These are phyloP conservation scores for Lentinula lateritia DNA, from an alignment of 768 basidiomycete genomes.

Conservation along the genomic window DNA sequence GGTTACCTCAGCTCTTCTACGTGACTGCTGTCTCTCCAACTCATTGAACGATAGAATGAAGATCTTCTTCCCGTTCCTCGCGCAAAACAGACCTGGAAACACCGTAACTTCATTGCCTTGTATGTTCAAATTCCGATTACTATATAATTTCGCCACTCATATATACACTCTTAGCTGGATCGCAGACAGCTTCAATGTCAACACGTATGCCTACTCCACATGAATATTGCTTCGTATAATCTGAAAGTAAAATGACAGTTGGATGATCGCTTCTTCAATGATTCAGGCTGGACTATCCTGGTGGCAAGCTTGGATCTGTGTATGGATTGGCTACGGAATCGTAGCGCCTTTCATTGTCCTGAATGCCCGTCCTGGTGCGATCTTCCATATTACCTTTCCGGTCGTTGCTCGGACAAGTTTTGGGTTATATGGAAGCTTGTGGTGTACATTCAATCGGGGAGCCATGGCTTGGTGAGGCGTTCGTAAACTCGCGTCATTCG, in stretches of 20 bases:
- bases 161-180: conserved; percentile 50
- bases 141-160: neutral
- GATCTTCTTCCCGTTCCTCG: conserved; percentile 7
- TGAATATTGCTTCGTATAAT: neutral
- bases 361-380: conserved; percentile 74
- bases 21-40: neutral
- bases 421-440: conserved; percentile 71
- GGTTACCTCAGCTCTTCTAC: neutral
- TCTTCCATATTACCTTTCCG: conserved; percentile 75
- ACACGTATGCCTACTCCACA: conserved; percentile 44
- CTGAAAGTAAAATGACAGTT: conserved; percentile 30
- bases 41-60: neutral
- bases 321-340: conserved; percentile 57
- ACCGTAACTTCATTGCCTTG: conserved; percentile 8
- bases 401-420: conserved; percentile 72
- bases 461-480: conserved; percentile 62
- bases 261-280: conserved; percentile 79
- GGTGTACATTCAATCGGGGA: conserved; percentile 75
- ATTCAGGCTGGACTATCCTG: conserved; percentile 66
- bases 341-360: conserved; percentile 68
- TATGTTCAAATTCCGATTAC: neutral
- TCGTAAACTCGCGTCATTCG: neutral
- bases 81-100: conserved; percentile 7
- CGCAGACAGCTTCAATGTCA: conserved; percentile 75
- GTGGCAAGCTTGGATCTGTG: conserved; percentile 86